These are phyloP conservation scores for Coemansia sp. DNA, from an alignment of 192 early-diverging fungal species.

Conservation along the genomic window DNA sequence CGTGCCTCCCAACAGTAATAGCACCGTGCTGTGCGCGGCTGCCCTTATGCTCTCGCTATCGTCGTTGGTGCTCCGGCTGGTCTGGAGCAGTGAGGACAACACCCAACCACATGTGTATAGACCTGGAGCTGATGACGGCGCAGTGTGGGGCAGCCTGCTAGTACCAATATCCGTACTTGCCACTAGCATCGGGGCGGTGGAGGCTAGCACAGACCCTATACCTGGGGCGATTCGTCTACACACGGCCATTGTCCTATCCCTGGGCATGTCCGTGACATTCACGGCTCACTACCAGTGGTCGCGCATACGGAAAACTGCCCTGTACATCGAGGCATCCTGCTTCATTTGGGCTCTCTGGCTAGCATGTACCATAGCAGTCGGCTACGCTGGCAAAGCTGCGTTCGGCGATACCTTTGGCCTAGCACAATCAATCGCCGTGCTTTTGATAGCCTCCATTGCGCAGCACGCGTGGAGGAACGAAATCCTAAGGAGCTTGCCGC, in stretches of 20 bases:
- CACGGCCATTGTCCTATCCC: background rate
- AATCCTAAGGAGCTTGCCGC: slow-evolving; percentile 12
- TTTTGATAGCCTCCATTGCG: background rate
- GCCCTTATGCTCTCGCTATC: background rate
- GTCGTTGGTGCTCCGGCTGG: slow-evolving; percentile 8
- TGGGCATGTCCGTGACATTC: slow-evolving; percentile 17
- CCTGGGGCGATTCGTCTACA: background rate
- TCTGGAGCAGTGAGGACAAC: background rate
- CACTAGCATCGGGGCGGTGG: background rate
- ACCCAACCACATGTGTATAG: slow-evolving; percentile 14
- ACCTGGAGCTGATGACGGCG: slow-evolving; percentile 30
- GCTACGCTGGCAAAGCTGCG: background rate
- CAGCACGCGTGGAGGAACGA: background rate
- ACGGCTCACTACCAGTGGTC: background rate
- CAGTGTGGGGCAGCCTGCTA: slow-evolving; percentile 32
- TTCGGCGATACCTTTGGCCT: background rate
- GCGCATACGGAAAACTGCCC: background rate
- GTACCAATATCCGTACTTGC: slow-evolving; percentile 40
- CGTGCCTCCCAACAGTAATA: slow-evolving; percentile 4
- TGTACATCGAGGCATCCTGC: background rate
- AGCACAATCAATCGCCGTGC: background rate
- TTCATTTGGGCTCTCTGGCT: slow-evolving; percentile 12
- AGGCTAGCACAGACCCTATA: background rate
- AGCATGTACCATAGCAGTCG: background rate
- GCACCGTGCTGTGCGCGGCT: background rate